Conservation (phyloP, 2,329 filamentous ascomycete species). For the Corinectria fuckeliana region DNA sequence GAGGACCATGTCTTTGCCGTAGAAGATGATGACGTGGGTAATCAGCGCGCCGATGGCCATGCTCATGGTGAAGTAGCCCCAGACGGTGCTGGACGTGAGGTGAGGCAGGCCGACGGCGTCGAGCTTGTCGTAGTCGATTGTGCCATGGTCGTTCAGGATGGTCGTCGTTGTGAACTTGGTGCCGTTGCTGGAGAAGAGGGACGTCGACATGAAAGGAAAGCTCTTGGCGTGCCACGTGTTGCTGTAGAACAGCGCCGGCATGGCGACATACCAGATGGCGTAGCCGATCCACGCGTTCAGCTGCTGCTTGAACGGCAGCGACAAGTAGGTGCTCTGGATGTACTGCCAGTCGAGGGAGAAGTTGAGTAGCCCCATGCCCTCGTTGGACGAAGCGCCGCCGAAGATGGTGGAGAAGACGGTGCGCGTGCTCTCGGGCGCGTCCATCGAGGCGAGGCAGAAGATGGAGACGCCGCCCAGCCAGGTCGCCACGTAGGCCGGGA, state of each 20-base stretch:
- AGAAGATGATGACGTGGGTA: slow-evolving; percentile 29
- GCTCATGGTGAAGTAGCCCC: slow-evolving; percentile 43
- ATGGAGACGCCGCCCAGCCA: slow-evolving; percentile 49
- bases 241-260: slow-evolving; percentile 48
- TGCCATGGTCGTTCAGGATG: slow-evolving; percentile 32
- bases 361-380: slow-evolving; percentile 49
- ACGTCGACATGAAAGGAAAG: slow-evolving; percentile 43
- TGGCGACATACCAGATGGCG: slow-evolving; percentile 43
- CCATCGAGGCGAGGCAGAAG: slow-evolving; percentile 53
- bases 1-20: not conserved
- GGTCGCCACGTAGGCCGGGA: slow-evolving; percentile 55
- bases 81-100: slow-evolving; percentile 38
- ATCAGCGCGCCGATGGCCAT: slow-evolving; percentile 31
- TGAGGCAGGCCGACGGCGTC: slow-evolving; percentile 34
- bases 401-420: slow-evolving; percentile 38
- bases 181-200: slow-evolving; percentile 39
- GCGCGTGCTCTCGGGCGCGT: slow-evolving; percentile 38
- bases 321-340: slow-evolving; percentile 45
- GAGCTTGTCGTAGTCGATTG: slow-evolving; percentile 38
- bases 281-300: slow-evolving; percentile 48
- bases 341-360: slow-evolving; percentile 55
- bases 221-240: slow-evolving; percentile 47
- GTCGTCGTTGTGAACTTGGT: slow-evolving; percentile 28
- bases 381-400: slow-evolving; percentile 50
- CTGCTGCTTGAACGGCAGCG: slow-evolving; percentile 46